Conservation (phyloP, 495 filamentous ascomycete genomes). For the Aspergillus conjunctus region DNA sequence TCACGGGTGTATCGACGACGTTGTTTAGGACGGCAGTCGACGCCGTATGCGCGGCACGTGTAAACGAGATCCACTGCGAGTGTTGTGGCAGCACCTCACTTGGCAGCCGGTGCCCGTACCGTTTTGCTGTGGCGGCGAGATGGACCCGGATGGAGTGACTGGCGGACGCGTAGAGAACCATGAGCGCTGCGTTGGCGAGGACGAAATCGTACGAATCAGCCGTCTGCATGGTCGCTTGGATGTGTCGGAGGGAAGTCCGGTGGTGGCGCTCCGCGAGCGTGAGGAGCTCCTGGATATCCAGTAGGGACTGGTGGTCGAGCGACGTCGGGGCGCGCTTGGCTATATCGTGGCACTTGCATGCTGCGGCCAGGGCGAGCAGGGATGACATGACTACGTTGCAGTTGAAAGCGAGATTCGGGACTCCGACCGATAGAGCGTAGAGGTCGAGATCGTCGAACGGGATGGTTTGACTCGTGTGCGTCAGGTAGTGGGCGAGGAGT, state of each 20-base stretch:
- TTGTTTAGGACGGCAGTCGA: slow-evolving; percentile 39
- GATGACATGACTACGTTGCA: slow-evolving; percentile 46
- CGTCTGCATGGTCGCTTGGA: slow-evolving; percentile 29
- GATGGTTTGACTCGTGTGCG: slow-evolving; percentile 43
- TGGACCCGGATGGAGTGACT: slow-evolving; percentile 42
- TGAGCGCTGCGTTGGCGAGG: slow-evolving; percentile 48
- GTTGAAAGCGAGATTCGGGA: slow-evolving; percentile 44
- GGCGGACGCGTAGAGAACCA: slow-evolving; percentile 48
- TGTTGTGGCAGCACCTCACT: slow-evolving; percentile 34
- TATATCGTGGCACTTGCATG: slow-evolving; percentile 44
- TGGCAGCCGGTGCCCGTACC: slow-evolving; percentile 20
- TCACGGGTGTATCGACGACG: slow-evolving; percentile 20
- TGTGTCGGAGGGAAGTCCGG: slow-evolving; percentile 34
- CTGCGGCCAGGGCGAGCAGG: slow-evolving; percentile 41
- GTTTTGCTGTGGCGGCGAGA: slow-evolving; percentile 34
- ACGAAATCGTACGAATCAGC: slow-evolving; percentile 39
- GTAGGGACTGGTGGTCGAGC: slow-evolving; percentile 18
- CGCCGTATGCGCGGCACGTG: slow-evolving; percentile 40
- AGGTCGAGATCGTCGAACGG: slow-evolving; percentile 39
- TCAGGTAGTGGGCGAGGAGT: slow-evolving; percentile 43
- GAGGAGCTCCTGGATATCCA: slow-evolving; percentile 33
- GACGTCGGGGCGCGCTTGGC: slow-evolving; percentile 26
- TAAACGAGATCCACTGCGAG: slow-evolving; percentile 45
- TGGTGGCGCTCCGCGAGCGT: slow-evolving; percentile 37
- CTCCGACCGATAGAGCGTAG: slow-evolving; percentile 42